Evolutionary conservation across 805 yeast genomes (phyloP), one percentile per base, ranked within the genome.

Genomic region (Yamadazyma ubonensis): DNA sequence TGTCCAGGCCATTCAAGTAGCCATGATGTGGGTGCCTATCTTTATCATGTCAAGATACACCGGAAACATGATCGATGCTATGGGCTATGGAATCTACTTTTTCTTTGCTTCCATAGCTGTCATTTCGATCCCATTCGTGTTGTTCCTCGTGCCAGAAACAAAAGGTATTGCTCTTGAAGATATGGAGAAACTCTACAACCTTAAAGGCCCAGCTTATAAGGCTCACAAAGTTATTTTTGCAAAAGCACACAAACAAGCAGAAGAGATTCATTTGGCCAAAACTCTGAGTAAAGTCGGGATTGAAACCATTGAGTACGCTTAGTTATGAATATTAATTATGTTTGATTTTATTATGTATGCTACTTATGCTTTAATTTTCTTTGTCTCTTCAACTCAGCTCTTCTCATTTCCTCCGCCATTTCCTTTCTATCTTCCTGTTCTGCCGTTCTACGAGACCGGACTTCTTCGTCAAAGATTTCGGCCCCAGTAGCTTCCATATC

Each of bases 401-500:
- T 50, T 37, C 65, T 51, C 41, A 71, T 77, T 47, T 84, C 79
- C 54, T 79, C 71, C 39, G 68, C 76, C 53, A 77, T 78, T 57
- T 90, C 97, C 38, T 73, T 65, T 35, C 71, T 65, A 54, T 91
- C 99, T 56, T 93, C 99, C 28, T 72, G 46, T 49, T 76, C 73
- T 0, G 95, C 99, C 39, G 72, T 74, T 36, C 73, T 72, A 26
- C 79, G 69, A 9, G 96, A 83, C 23, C 75, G 54, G 45, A 68
- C 76, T 61, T 91, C 99, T 54, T 91, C 99, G 41, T 78, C 86
- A 29, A 88, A 65, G 17, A 93, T 79, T 47, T 91, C 97, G 19
- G 81, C 81, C 19, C 96, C 97, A 1, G 93, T 83, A 2, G 96
- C 96, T 57, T 91, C 98, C 97, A 93, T 91, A 53, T 86, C 88